Conservation (phyloP, 805 yeast genomes). For the Suhomyces xylopsoci region DNA sequence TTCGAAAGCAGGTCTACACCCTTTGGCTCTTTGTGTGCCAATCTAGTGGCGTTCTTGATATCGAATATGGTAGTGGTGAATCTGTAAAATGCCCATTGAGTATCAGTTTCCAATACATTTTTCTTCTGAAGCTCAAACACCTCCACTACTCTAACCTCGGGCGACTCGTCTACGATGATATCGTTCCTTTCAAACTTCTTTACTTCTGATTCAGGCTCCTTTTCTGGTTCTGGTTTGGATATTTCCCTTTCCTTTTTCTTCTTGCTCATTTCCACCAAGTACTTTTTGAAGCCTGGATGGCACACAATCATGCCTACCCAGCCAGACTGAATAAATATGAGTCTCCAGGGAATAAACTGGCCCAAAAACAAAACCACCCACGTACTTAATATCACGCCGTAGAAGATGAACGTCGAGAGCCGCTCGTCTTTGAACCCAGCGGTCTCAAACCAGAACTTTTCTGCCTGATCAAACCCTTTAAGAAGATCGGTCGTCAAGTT, state of each 20-base stretch:
- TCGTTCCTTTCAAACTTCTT: constrained; percentile 38
- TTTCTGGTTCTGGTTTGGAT: not conserved
- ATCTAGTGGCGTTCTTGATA: constrained; percentile 37
- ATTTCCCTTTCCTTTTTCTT: constrained; percentile 1
- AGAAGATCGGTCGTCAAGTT: constrained; percentile 57
- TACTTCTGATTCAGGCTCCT: constrained; percentile 10
- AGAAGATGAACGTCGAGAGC: constrained; percentile 57
- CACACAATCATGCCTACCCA: constrained; percentile 54
- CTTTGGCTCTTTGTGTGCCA: constrained; percentile 54
- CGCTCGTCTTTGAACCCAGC: constrained; percentile 73
- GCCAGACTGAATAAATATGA: constrained; percentile 50
- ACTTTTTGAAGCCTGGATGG: constrained; percentile 56
- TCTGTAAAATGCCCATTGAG: constrained; percentile 59
- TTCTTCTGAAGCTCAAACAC: constrained; percentile 72
- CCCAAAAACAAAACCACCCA: constrained; percentile 43
- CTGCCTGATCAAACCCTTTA: constrained; percentile 47
- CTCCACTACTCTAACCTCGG: constrained; percentile 63
- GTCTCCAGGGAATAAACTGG: constrained; percentile 62
- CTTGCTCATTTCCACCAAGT: constrained; percentile 12
- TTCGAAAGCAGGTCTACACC: constrained; percentile 57
- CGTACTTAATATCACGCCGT: constrained; percentile 29
- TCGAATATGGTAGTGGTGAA: constrained; percentile 59
- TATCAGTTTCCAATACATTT: constrained; percentile 54
- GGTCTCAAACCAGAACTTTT: constrained; percentile 54
- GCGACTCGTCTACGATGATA: constrained; percentile 68